Conservation (phyloP, 768 basidiomycete genomes). For the Amanita pseudoporphyria region DNA sequence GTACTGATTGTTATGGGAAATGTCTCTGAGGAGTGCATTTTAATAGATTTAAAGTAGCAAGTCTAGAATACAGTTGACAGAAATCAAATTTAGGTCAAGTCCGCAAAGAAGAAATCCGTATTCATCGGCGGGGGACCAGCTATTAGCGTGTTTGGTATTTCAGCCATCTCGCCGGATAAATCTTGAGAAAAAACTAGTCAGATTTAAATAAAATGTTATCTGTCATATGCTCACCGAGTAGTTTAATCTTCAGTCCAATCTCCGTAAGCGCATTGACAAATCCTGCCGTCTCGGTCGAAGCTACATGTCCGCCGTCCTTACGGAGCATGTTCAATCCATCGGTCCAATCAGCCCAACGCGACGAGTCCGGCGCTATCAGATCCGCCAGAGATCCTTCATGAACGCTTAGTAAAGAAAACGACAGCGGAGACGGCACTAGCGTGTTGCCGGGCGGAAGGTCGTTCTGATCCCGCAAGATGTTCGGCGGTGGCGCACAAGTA, state of each 20-base stretch:
- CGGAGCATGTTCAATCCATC: conserved; percentile 87
- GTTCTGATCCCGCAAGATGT: conserved; percentile 48
- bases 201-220: not conserved
- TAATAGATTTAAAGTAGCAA: not conserved
- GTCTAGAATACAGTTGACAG: not conserved
- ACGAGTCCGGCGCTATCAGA: conserved; percentile 67
- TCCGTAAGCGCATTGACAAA: conserved; percentile 85
- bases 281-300: conserved; percentile 77
- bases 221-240: conserved; percentile 52
- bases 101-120: conserved; percentile 82
- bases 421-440: conserved; percentile 52
- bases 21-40: not conserved
- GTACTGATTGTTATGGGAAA: not conserved
- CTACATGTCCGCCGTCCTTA: conserved; percentile 71
- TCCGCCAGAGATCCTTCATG: conserved; percentile 69
- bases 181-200: conserved; percentile 38
- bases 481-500: conserved; percentile 61
- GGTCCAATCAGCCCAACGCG: conserved; percentile 89
- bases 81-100: conserved; percentile 28
- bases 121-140: conserved; percentile 75
- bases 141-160: conserved; percentile 72
- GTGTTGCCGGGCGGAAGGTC: conserved; percentile 42
- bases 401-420: conserved; percentile 66
- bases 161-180: conserved; percentile 81
- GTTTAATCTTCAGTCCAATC: conserved; percentile 85